A percentile compares a stretch with the other conserved stretches of the same genome.
Conservation (phyloP, 31 red algal genomes). For the Porphyra umbilicalis region DNA sequence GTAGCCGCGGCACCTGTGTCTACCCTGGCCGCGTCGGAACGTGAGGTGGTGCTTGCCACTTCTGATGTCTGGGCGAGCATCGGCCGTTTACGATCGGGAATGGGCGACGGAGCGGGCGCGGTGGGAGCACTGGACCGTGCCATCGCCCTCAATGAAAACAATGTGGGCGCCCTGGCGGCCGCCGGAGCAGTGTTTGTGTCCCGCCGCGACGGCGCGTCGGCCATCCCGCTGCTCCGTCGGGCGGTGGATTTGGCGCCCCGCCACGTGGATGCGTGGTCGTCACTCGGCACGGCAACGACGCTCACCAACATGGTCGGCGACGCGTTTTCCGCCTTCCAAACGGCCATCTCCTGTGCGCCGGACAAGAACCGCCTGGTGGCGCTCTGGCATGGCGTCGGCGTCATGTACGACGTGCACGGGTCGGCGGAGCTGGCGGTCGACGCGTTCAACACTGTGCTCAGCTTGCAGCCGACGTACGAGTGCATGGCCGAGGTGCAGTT, state of each 20-base stretch:
- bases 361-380: conserved; percentile 31
- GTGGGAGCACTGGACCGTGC: conserved; percentile 76
- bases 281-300: not conserved
- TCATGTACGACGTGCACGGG: conserved; percentile 84
- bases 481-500: conserved; percentile 61
- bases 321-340: conserved; percentile 85
- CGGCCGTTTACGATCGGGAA: conserved; percentile 49
- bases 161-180: conserved; percentile 61
- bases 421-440: conserved; percentile 79
- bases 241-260: conserved; percentile 40
- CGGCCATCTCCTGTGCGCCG: conserved; percentile 22
- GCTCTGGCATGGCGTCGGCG: conserved; percentile 81
- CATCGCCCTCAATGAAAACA: conserved; percentile 46
- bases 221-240: conserved; percentile 47
- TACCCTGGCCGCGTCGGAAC: not conserved
- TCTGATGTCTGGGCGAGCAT: conserved; percentile 68
- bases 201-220: conserved; percentile 56
- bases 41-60: not conserved
- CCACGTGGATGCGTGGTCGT: conserved; percentile 78
- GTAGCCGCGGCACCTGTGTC: not conserved
- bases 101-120: conserved; percentile 74
- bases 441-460: conserved; percentile 69
- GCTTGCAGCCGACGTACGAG: conserved; percentile 70
- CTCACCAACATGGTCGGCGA: conserved; percentile 79
- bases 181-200: conserved; percentile 76